Conservation (phyloP, 2,329 filamentous ascomycete genomes). For the Phyllosticta citriasiana region DNA sequence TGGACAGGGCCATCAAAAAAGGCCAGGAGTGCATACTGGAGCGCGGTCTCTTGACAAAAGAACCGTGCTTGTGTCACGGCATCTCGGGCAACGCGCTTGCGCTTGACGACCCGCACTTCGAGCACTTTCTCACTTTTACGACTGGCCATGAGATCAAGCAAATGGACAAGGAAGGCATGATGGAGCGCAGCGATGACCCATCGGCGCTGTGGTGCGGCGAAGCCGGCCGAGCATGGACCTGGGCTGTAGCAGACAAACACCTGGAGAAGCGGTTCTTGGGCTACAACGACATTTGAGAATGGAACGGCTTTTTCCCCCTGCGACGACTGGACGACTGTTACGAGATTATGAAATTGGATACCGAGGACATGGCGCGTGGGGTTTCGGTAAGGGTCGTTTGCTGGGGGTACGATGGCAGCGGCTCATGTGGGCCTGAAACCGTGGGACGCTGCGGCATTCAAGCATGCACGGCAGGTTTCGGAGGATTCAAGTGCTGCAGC, state of each 20-base stretch:
- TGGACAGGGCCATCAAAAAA: slow-evolving; percentile 43
- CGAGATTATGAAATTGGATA: slow-evolving; percentile 5
- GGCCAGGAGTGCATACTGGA: slow-evolving; percentile 46
- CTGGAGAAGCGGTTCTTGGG: slow-evolving; percentile 38
- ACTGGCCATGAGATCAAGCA: slow-evolving; percentile 47
- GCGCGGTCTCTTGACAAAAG: slow-evolving; percentile 51
- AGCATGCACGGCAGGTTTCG: not conserved
- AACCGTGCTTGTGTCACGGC: slow-evolving; percentile 56
- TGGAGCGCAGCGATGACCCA: slow-evolving; percentile 42
- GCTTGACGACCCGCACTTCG: slow-evolving; percentile 37
- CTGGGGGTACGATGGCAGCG: not conserved
- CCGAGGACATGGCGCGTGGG: not conserved
- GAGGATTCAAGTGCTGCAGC: not conserved
- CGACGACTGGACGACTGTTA: slow-evolving; percentile 5
- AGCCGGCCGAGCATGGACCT: slow-evolving; percentile 39
- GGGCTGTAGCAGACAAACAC: slow-evolving; percentile 36
- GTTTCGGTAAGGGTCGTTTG: not conserved
- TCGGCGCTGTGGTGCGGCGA: slow-evolving; percentile 42
- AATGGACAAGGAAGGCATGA: slow-evolving; percentile 42
- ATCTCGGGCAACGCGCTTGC: slow-evolving; percentile 55
- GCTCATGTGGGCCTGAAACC: slow-evolving; percentile 8
- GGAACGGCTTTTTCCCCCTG: slow-evolving; percentile 1
- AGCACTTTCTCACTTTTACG: slow-evolving; percentile 50
- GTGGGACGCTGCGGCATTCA: slow-evolving; percentile 2
- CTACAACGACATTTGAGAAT: slow-evolving; percentile 38